Percentiles rank a stretch among this genome's conserved stretches.
Conservation (phyloP, 2,329 filamentous ascomycete genomes). For the Ampelomyces quisqualis region DNA sequence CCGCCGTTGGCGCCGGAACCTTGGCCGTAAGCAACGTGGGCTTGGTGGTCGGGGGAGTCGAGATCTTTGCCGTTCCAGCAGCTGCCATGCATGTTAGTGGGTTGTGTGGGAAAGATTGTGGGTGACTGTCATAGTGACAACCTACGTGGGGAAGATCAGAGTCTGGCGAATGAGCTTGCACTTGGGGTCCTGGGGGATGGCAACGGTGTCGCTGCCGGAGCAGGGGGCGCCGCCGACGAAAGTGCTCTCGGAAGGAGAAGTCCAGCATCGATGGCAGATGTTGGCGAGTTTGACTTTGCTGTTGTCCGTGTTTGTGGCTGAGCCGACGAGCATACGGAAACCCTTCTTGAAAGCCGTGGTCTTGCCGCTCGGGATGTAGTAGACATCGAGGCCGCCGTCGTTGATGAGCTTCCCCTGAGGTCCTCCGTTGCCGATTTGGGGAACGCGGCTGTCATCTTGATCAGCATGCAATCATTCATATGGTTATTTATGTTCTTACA, state of each 20-base stretch:
- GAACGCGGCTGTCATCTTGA: background rate
- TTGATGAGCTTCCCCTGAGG: slow-evolving; percentile 39
- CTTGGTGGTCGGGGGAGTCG: slow-evolving; percentile 38
- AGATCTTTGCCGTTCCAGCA: slow-evolving; percentile 38
- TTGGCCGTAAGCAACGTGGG: slow-evolving; percentile 51
- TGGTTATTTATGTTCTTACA: slow-evolving; percentile 3
- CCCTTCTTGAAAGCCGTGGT: slow-evolving; percentile 40
- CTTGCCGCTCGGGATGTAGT: slow-evolving; percentile 40
- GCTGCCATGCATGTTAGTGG: slow-evolving; percentile 2
- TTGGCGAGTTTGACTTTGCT: slow-evolving; percentile 31
- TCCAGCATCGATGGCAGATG: slow-evolving; percentile 44
- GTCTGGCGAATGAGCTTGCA: slow-evolving; percentile 58
- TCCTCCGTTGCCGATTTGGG: slow-evolving; percentile 34
- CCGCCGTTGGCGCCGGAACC: slow-evolving; percentile 51
- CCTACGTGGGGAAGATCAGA: slow-evolving; percentile 50
- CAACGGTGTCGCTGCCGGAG: slow-evolving; percentile 53
- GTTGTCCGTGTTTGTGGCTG: slow-evolving; percentile 33
- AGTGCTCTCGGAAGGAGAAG: slow-evolving; percentile 48
- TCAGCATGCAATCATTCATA: background rate
- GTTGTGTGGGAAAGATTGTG: background rate
- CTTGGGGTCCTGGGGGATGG: slow-evolving; percentile 48
- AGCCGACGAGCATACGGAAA: slow-evolving; percentile 39
- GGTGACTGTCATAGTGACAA: no score
- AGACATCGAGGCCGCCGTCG: slow-evolving; percentile 39
- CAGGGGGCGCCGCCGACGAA: slow-evolving; percentile 55